These are phyloP conservation scores for Colletotrichum acutatum DNA, from an alignment of 2,329 filamentous ascomycete species.

Conservation along the genomic window DNA sequence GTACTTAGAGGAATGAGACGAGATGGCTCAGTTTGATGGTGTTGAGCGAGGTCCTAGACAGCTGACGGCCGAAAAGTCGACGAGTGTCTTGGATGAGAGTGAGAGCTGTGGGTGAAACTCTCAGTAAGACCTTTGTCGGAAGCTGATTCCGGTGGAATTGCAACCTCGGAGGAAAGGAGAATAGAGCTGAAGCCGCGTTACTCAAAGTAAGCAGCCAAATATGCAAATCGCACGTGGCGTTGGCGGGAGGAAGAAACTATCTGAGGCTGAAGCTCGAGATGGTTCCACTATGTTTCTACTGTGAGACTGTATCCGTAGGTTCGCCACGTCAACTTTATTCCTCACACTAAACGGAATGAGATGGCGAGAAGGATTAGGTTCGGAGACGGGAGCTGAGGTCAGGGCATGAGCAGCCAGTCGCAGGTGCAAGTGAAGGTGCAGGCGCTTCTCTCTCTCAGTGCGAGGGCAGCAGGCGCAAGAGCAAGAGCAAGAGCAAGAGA, in stretches of 20 bases:
- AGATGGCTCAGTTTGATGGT: background rate
- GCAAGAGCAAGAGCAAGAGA: slow-evolving; percentile 12
- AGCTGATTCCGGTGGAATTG: background rate
- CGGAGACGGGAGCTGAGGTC: background rate
- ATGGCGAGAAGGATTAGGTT: too few species aligned
- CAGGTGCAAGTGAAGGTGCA: slow-evolving; percentile 2
- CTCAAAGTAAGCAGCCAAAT: background rate
- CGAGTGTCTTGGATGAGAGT: slow-evolving; percentile 7
- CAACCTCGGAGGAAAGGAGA: background rate
- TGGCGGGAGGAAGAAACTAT: background rate
- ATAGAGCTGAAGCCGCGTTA: slow-evolving; percentile 5
- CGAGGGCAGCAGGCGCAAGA: slow-evolving; percentile 6
- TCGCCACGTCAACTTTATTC: background rate
- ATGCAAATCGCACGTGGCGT: background rate
- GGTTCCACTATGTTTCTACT: background rate
- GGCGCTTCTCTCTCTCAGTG: background rate
- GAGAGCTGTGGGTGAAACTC: background rate
- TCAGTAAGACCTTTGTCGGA: background rate
- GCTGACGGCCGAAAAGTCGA: background rate
- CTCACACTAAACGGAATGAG: background rate
- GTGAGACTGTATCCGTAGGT: background rate
- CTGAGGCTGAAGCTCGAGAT: background rate
- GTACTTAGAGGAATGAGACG: background rate
- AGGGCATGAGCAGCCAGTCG: background rate
- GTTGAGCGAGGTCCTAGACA: slow-evolving; percentile 7